Evolutionary conservation across 129 eudicot species (phyloP).

Genomic region (Mikania micrantha): DNA sequence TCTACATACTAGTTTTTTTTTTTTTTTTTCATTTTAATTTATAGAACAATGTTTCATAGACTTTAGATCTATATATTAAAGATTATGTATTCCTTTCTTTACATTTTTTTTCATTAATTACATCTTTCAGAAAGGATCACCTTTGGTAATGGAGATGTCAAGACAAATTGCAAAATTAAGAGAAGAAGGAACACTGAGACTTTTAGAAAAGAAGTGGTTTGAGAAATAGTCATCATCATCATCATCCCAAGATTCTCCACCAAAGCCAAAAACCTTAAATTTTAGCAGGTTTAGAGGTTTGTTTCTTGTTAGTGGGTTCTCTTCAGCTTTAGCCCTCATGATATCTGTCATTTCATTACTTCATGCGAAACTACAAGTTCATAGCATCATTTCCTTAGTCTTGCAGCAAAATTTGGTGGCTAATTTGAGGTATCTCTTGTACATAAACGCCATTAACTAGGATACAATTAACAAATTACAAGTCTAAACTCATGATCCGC

Average conservation of each 20-base stretch:
- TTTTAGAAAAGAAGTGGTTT: conserved; percentile 23
- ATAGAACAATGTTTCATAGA: too few relatives aligned
- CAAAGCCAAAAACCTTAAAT: conserved; percentile 16
- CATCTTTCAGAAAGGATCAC: conserved; percentile 29
- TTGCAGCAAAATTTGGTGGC: neutral
- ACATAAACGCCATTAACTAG: neutral
- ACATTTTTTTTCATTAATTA: neutral
- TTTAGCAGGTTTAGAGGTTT: conserved; percentile 26
- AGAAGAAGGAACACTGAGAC: conserved; percentile 19
- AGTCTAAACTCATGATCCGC: neutral
- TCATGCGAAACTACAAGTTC: conserved; percentile 13
- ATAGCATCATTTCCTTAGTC: neutral
- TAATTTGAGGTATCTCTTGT: conserved; percentile 8
- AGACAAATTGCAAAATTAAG: conserved; percentile 10
- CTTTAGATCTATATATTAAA: too few relatives aligned
- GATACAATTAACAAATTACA: neutral
- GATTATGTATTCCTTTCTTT: too few relatives aligned
- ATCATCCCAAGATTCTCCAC: neutral
- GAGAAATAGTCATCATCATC: conserved; percentile 6
- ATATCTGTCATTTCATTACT: conserved; percentile 8
- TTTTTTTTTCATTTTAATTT: too few relatives aligned
- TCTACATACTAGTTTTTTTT: too few relatives aligned
- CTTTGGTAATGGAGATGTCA: conserved; percentile 15
- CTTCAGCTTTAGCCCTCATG: conserved; percentile 17
- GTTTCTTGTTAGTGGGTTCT: conserved; percentile 23